Conservation (phyloP, 257 asterid species). For the Solanum ahanhuiri region DNA sequence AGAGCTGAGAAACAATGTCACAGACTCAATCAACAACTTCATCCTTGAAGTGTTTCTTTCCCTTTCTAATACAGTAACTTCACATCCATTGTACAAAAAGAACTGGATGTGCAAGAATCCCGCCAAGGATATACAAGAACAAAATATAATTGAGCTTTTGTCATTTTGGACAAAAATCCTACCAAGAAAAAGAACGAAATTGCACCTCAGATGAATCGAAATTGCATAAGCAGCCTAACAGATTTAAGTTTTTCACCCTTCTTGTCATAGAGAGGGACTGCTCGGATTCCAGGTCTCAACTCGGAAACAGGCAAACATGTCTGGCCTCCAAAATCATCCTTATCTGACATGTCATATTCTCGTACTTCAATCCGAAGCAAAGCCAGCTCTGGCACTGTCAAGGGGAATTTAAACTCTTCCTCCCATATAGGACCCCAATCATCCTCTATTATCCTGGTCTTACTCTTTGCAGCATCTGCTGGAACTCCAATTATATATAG, state of each 20-base stretch:
- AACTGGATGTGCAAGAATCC: neutral
- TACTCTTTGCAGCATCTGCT: slow-evolving; percentile 58
- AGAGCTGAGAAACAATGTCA: neutral
- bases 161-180: neutral
- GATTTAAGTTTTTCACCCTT: slow-evolving; percentile 69
- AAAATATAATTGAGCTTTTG: neutral
- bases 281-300: slow-evolving; percentile 75
- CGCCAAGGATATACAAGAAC: neutral
- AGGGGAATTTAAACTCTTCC: slow-evolving; percentile 68
- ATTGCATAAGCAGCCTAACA: slow-evolving; percentile 87
- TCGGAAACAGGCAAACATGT: slow-evolving; percentile 86
- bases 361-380: slow-evolving; percentile 74
- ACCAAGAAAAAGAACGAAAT: neutral
- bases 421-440: slow-evolving; percentile 96
- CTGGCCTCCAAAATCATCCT: slow-evolving; percentile 99
- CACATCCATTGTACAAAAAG: neutral
- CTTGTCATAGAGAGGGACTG: slow-evolving; percentile 76
- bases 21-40: neutral
- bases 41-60: neutral
- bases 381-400: slow-evolving; percentile 87
- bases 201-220: slow-evolving; percentile 42
- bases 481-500: slow-evolving; percentile 64
- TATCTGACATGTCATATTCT: slow-evolving; percentile 78
- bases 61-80: neutral
- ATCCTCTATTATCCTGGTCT: slow-evolving; percentile 76